Percentiles rank a stretch among this genome's conserved stretches.
These are phyloP conservation scores for Fraxinus albicans DNA, from an alignment of 305 asterid species.

Conservation along the genomic window DNA sequence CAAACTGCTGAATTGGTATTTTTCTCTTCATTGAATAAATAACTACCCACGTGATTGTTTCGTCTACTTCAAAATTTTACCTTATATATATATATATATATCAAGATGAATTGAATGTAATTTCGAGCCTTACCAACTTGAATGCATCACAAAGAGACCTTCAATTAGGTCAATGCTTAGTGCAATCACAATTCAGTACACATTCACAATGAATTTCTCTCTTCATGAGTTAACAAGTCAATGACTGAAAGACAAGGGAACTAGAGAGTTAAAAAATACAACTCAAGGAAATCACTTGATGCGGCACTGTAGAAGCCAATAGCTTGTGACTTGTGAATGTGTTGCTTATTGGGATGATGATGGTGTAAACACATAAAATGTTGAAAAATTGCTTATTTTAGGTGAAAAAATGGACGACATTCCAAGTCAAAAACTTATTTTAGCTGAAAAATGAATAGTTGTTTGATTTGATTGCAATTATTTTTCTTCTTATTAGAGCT, in stretches of 20 bases:
- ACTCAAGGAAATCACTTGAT: background rate
- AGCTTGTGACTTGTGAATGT: background rate
- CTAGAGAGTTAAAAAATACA: background rate
- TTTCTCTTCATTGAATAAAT: background rate
- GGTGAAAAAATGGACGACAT: background rate
- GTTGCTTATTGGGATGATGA: background rate
- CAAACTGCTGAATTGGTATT: constrained; percentile 90
- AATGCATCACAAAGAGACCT: background rate
- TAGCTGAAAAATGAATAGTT: background rate
- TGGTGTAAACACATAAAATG: background rate
- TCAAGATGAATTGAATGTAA: background rate
- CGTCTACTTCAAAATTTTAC: background rate
- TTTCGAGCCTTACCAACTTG: background rate
- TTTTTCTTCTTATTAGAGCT: background rate
- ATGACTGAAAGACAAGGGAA: background rate
- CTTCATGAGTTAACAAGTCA: background rate
- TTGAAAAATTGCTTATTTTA: background rate
- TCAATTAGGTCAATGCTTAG: background rate
- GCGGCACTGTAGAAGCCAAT: background rate
- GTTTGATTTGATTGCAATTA: background rate
- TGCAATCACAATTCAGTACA: background rate
- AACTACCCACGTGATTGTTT: background rate
- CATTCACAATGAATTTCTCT: background rate
- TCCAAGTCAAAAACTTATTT: background rate
- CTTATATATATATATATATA: background rate